Conservation (phyloP, 164 flowering plant genomes). For the Annona squamosa region DNA sequence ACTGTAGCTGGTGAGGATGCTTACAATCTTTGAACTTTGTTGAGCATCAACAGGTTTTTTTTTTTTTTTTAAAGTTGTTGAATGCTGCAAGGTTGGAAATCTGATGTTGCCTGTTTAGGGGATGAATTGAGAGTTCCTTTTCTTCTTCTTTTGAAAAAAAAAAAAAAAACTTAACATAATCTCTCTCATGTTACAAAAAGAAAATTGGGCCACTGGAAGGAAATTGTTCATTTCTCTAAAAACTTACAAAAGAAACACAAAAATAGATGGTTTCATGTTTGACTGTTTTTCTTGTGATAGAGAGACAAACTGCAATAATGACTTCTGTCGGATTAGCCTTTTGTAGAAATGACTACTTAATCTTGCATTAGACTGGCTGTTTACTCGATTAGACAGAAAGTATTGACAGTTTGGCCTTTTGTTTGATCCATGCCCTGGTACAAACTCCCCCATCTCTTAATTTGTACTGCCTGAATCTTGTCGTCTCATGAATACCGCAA, state of each 20-base stretch:
- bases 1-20: too few relatives aligned
- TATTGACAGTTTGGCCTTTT: background rate
- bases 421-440: background rate
- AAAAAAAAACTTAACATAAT: too few relatives aligned
- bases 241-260: too few relatives aligned
- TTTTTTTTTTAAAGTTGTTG: too few relatives aligned
- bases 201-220: background rate
- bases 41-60: background rate
- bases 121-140: background rate
- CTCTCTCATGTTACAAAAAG: background rate
- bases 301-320: background rate
- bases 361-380: background rate
- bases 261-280: too few relatives aligned
- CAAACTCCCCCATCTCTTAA: too few relatives aligned
- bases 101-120: too few relatives aligned
- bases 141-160: background rate
- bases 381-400: background rate
- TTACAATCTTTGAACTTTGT: background rate
- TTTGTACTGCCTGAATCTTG: too few relatives aligned
- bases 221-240: background rate
- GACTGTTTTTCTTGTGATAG: background rate
- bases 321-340: background rate
- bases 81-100: too few relatives aligned
- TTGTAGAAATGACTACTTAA: background rate
- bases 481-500: too few relatives aligned